phyloP scores from a whole-genome alignment of 352 stramenopile species.

The Globisporangium nunn region DNA sequence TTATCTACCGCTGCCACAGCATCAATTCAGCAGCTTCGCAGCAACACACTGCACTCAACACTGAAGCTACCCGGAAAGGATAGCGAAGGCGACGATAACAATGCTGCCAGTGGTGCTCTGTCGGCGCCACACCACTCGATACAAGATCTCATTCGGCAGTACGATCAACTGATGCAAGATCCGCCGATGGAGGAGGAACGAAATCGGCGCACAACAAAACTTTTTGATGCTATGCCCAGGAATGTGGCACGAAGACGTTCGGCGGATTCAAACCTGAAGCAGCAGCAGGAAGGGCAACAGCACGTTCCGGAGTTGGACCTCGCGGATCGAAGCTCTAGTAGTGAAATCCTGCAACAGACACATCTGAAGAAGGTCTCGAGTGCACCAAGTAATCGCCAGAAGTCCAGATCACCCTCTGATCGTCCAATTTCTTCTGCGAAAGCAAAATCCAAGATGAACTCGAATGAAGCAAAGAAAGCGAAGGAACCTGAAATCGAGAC shows the following conservation, averaged over 20 bases:
- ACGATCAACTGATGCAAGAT: slow-evolving; percentile 30
- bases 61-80: too few species aligned
- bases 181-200: slow-evolving; percentile 18
- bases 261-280: not conserved
- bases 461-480: slow-evolving; percentile 7
- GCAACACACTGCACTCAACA: not conserved
- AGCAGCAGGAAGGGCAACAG: not conserved
- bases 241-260: not conserved
- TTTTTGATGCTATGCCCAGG: slow-evolving; percentile 1
- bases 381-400: slow-evolving; percentile 5
- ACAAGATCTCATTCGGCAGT: slow-evolving; percentile 38
- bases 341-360: not conserved
- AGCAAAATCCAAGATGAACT: slow-evolving; percentile 11
- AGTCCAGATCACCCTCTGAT: not conserved
- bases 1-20: not conserved
- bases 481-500: slow-evolving; percentile 1
- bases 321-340: not conserved
- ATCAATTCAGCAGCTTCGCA: not conserved
- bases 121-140: slow-evolving; percentile 14
- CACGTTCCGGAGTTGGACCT: not conserved
- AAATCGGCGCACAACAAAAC: slow-evolving; percentile 14
- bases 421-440: slow-evolving; percentile 7
- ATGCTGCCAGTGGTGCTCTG: not conserved
- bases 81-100: too few species aligned
- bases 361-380: slow-evolving; percentile 8